A percentile compares a stretch with the other conserved stretches of the same genome.
Conservation (phyloP, 192 early-diverging fungal species). For the Piromyces sp. region DNA sequence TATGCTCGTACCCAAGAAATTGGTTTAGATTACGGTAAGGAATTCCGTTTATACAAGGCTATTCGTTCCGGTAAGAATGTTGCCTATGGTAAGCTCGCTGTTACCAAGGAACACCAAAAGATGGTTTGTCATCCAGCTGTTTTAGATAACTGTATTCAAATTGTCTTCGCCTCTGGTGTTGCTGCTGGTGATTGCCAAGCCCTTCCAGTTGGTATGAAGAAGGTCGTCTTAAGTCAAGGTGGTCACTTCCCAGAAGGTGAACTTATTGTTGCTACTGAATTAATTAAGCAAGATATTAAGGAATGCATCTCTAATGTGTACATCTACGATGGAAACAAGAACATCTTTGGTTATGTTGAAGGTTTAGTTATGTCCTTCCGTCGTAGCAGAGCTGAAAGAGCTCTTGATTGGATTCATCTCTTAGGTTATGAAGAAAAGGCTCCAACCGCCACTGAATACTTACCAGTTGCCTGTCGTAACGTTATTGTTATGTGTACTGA, state of each 20-base stretch:
- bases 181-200: neutral
- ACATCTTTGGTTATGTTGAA: neutral
- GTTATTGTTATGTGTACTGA: neutral
- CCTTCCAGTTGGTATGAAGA: neutral
- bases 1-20: neutral
- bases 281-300: neutral
- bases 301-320: neutral
- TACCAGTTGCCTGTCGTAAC: neutral
- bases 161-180: neutral
- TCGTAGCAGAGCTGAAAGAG: neutral
- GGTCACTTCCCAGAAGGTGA: neutral
- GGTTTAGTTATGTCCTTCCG: neutral
- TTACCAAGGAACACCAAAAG: neutral
- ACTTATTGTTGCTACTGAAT: neutral
- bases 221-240: neutral
- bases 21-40: neutral
- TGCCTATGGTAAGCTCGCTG: neutral
- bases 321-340: neutral
- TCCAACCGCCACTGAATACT: neutral
- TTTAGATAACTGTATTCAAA: neutral
- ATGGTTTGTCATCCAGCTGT: neutral
- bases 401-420: neutral
- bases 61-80: neutral
- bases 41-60: neutral
- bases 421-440: neutral